A percentile compares a stretch with the other conserved stretches of the same genome.
Conservation (phyloP, 139 green algal species). For the Closterium sp. region DNA sequence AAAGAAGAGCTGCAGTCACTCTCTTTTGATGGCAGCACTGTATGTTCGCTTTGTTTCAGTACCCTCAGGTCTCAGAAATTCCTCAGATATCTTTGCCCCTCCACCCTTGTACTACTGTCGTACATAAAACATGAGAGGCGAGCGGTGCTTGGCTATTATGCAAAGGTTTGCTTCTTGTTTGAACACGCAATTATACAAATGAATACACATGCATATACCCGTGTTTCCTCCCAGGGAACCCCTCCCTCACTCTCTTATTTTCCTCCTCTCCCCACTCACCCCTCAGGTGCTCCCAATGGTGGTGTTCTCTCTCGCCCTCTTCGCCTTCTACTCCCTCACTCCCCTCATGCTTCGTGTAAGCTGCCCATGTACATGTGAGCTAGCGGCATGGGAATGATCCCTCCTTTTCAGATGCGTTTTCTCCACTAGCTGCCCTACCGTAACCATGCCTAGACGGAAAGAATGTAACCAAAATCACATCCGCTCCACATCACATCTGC, state of each 20-base stretch:
- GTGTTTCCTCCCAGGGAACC: neutral
- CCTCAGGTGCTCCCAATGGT: constrained; percentile 12
- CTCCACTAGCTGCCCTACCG: neutral
- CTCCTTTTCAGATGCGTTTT: no score
- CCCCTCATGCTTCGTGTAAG: constrained; percentile 29
- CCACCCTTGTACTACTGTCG: neutral
- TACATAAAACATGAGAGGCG: neutral
- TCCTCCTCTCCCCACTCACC: neutral
- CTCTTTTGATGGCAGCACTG: neutral
- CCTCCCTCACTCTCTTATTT: neutral
- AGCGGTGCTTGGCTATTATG: neutral
- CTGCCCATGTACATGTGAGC: neutral
- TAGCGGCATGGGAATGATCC: neutral
- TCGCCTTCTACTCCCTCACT: constrained; percentile 64
- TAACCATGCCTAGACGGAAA: neutral
- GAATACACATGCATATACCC: neutral
- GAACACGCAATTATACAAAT: no score
- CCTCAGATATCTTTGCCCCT: no score
- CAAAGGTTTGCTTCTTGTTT: neutral
- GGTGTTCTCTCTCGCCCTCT: constrained; percentile 62
- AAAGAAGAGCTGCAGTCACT: neutral
- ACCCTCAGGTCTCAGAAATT: no score
- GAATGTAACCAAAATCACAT: neutral
- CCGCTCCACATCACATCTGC: neutral
- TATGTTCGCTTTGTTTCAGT: neutral